phyloP scores from a whole-genome alignment of 1,284 basidiomycete species.

The Irpex sp. region DNA sequence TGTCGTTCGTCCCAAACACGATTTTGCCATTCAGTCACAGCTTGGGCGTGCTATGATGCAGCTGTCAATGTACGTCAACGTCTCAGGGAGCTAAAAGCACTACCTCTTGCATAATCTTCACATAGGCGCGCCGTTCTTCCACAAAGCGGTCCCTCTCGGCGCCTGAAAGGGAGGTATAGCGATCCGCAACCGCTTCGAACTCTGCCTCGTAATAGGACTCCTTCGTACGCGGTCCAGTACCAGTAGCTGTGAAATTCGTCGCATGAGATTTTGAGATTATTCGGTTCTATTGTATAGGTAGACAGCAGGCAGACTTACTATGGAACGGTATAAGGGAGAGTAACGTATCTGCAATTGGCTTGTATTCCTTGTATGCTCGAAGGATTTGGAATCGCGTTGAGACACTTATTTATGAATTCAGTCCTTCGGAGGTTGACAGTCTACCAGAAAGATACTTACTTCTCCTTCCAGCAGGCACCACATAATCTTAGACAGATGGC shows the following conservation, averaged over 20 bases:
- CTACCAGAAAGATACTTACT: conserved; percentile 6
- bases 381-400: neutral
- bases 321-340: neutral
- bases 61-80: neutral
- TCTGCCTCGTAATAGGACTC: neutral
- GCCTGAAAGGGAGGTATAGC: neutral
- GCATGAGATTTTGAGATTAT: neutral
- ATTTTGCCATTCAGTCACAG: neutral
- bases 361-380: neutral
- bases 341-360: neutral
- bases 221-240: neutral
- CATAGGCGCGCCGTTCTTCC: neutral
- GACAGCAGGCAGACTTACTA: neutral
- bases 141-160: neutral
- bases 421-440: neutral
- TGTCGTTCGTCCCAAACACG: neutral
- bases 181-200: neutral
- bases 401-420: neutral
- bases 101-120: neutral
- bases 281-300: neutral
- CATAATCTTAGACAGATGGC: conserved; percentile 11
- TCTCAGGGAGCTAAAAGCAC: neutral
- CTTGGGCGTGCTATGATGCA: neutral
- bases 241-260: neutral
- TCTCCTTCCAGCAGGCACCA: conserved; percentile 8